Percentiles rank a stretch among this genome's conserved stretches.
phyloP scores from a whole-genome alignment of 148 eudicot genomes.

The Rhododendron molle region DNA sequence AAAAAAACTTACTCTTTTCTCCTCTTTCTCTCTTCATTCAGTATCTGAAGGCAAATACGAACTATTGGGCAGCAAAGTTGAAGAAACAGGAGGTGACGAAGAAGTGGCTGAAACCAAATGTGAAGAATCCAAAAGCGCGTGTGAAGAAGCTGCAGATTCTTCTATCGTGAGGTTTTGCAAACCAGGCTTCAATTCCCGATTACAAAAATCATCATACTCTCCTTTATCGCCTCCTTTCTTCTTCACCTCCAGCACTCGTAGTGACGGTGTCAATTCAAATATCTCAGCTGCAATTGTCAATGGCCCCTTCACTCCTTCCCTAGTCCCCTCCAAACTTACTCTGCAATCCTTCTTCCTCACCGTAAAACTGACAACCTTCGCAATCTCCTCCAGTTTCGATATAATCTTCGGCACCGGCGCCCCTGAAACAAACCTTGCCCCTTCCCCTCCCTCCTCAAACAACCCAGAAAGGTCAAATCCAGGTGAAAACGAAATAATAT shows the following conservation, averaged over 20 bases:
- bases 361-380: conserved; percentile 58
- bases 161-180: conserved; percentile 38
- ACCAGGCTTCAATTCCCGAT: conserved; percentile 57
- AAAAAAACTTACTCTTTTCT: conserved; percentile 9
- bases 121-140: background rate
- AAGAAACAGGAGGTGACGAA: background rate
- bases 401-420: conserved; percentile 66
- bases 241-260: conserved; percentile 73
- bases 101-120: background rate
- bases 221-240: conserved; percentile 68
- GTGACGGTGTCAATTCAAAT: conserved; percentile 67
- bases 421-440: conserved; percentile 49
- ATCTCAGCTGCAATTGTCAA: conserved; percentile 67
- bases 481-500: conserved; percentile 64
- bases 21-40: conserved; percentile 29
- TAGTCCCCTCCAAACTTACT: conserved; percentile 71
- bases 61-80: conserved; percentile 13
- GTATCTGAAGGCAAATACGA: conserved; percentile 27
- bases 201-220: conserved; percentile 66
- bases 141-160: conserved; percentile 20
- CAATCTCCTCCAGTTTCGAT: conserved; percentile 76
- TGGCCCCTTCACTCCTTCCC: conserved; percentile 66
- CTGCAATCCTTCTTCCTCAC: conserved; percentile 76
- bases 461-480: conserved; percentile 75
- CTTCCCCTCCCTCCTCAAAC: conserved; percentile 67